These are phyloP conservation scores for Phytophthora quininea DNA, from an alignment of 352 stramenopile genomes.

Conservation along the genomic window DNA sequence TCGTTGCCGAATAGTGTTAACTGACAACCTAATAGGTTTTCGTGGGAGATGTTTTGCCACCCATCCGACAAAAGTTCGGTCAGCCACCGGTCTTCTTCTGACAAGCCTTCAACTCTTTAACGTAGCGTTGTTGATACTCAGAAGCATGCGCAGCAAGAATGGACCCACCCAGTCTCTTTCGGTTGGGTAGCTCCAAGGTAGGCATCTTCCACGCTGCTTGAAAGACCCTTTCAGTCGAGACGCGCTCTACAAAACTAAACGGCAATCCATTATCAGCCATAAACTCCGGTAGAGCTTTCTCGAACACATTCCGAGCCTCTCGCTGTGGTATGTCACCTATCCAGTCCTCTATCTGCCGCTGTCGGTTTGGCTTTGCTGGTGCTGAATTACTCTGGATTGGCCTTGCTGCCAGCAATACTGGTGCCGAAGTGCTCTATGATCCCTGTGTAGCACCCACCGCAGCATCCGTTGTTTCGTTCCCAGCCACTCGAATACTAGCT, in stretches of 20 bases:
- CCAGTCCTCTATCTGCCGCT: no score
- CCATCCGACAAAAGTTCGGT: not conserved
- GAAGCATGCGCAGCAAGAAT: not conserved
- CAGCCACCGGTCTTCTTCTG: not conserved
- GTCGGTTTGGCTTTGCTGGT: no score
- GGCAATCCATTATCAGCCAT: not conserved
- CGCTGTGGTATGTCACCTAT: no score
- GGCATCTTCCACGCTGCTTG: not conserved
- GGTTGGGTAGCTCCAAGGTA: not conserved
- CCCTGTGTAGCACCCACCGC: no score
- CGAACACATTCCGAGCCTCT: no score
- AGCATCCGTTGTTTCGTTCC: no score
- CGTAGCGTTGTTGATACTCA: not conserved
- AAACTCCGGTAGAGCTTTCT: no score
- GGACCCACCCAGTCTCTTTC: not conserved
- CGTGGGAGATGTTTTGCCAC: not conserved
- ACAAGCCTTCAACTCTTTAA: not conserved
- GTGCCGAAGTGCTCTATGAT: no score
- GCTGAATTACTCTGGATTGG: no score
- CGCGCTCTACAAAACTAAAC: not conserved
- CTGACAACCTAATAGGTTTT: not conserved
- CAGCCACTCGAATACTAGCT: no score
- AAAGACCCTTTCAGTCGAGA: not conserved
- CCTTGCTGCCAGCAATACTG: no score
- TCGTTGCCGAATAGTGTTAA: not conserved